Base-by-base conservation (phyloP, 768 basidiomycete species). In the Postia placenta region DNA sequence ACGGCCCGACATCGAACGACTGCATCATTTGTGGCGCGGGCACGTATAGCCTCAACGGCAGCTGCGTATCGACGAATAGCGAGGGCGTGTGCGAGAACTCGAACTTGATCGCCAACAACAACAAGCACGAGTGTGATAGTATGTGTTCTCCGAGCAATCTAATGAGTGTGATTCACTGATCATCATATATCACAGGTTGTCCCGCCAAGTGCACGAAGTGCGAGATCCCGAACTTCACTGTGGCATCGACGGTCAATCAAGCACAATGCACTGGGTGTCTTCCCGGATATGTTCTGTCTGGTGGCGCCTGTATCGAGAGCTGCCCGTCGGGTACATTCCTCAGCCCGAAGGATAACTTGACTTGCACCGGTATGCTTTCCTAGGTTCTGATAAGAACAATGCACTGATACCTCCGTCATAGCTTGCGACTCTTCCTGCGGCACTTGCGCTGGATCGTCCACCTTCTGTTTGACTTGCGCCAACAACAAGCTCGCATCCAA, bases 41-140 rank as follows among this genome's bases (percentile, higher is more conserved):
- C 1, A 74, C 71, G 42, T 88, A 76, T 55, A 62, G 75, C 17
- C 73, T 87, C 48, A 81, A 85, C 43, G 86, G 88, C 0, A 71
- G 62, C 39, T 93, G 92, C 61, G 87, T 92, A 15, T 64, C 72
- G 41, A 71, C 83, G 26, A 76, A 82, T 59, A 66, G 66, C 14
- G 73, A 78, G 52, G 92, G 92, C 2, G 78, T 88, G 7, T 95
- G 92, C 67, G 69, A 76, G 39, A 81, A 81, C 5, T 75, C 86
- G 9, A 77, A 72, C 40, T 69, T 87, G 53, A 77, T 93, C 28
- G 89, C 81, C 19, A 86, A 95, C 56, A 90, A 89, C 56, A 74
- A 76, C 61, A 93, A 92, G 67, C 69, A 76, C n/a, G 79, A 82
- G 57, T 94, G 92, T 60, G 88, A 93, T 59, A 78, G 90, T 91